phyloP scores from a whole-genome alignment of 352 stramenopile species.

The Phytophthora cryptogea region DNA sequence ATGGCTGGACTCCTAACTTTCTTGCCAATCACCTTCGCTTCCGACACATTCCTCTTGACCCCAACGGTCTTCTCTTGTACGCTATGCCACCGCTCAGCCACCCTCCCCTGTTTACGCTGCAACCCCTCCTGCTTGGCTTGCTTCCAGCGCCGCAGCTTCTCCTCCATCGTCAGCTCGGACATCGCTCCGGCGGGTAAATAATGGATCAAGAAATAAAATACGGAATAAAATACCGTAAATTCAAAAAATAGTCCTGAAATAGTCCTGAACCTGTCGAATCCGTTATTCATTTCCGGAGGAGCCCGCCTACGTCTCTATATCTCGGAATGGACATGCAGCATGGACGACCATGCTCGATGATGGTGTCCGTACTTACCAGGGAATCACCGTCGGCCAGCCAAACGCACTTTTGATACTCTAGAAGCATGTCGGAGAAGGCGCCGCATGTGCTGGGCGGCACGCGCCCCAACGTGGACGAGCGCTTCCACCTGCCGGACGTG shows the following conservation, averaged over 20 bases:
- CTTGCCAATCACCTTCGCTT: background rate
- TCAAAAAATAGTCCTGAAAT: too few relatives aligned
- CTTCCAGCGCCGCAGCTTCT: conserved; percentile 28
- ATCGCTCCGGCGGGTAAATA: too few relatives aligned
- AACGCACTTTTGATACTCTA: conserved; percentile 7
- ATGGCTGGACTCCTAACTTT: background rate
- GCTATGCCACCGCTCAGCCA: background rate
- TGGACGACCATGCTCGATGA: too few relatives aligned
- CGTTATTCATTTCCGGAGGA: too few relatives aligned
- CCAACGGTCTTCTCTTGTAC: background rate
- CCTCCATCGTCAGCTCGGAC: conserved; percentile 18
- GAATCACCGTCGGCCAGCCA: background rate
- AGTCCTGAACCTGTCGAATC: too few relatives aligned
- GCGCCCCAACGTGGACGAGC: conserved; percentile 57
- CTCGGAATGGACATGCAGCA: too few relatives aligned
- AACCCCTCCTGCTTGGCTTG: conserved; percentile 3
- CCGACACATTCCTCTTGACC: conserved; percentile 13
- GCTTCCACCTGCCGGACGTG: conserved; percentile 46
- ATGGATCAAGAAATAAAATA: too few relatives aligned
- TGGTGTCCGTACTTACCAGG: too few relatives aligned
- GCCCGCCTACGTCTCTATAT: too few relatives aligned
- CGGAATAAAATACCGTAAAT: too few relatives aligned
- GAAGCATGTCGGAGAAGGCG: conserved; percentile 63
- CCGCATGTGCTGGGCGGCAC: conserved; percentile 60
- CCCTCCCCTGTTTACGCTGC: background rate